Evolutionary conservation across 345 rosid species (phyloP).

Genomic region (Psidium friedrichsthalianum): DNA sequence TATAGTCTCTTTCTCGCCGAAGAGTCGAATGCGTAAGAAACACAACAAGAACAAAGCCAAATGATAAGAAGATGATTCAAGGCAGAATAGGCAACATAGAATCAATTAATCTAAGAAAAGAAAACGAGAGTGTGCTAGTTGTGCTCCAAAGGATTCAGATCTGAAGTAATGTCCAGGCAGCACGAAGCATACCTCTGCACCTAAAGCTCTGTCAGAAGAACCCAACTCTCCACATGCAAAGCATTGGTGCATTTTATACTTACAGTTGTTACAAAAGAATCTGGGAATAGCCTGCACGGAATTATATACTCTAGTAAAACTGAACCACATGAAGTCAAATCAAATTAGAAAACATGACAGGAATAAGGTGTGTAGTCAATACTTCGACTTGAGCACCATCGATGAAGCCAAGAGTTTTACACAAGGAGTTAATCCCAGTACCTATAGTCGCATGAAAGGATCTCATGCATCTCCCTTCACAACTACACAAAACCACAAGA

Average conservation of each 20-base stretch:
- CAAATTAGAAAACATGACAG: not conserved
- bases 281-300: constrained; percentile 31
- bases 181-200: constrained; percentile 37
- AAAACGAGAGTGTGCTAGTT: not conserved
- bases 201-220: constrained; percentile 32
- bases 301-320: not conserved
- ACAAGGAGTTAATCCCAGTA: constrained; percentile 21
- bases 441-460: constrained; percentile 52
- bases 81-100: not conserved
- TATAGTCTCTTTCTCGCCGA: not conserved
- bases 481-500: constrained; percentile 22
- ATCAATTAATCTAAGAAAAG: not conserved
- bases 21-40: not conserved
- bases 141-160: not conserved
- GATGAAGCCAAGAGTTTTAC: constrained; percentile 48
- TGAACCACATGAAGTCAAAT: not conserved
- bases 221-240: constrained; percentile 62
- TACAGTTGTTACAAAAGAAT: constrained; percentile 48
- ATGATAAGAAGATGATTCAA: not conserved
- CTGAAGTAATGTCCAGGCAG: not conserved
- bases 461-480: constrained; percentile 66
- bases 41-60: not conserved
- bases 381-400: constrained; percentile 33
- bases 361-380: constrained; percentile 8
- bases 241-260: constrained; percentile 50